Evolutionary conservation across 345 rosid species (phyloP).

Genomic region (Physaria fendleri): DNA sequence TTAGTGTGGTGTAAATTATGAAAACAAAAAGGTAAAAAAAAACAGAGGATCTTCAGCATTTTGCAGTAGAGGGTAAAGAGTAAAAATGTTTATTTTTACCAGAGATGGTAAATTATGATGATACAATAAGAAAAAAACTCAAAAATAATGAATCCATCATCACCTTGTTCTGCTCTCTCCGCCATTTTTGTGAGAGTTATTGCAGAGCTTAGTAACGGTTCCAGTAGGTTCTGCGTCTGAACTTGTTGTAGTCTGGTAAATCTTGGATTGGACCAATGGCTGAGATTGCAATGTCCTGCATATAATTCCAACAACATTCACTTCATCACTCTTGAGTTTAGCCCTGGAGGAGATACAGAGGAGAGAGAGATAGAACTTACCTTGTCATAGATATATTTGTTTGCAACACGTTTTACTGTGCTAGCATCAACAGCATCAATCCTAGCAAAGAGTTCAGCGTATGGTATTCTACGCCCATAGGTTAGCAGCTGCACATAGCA

Average conservation of each 20-base stretch:
- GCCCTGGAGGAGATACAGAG: background rate
- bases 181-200: slow-evolving; percentile 5
- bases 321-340: background rate
- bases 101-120: slow-evolving; percentile 18
- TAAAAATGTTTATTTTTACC: slow-evolving; percentile 21
- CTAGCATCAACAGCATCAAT: slow-evolving; percentile 89
- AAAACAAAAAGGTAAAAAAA: background rate
- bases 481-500: slow-evolving; percentile 66
- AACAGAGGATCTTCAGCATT: slow-evolving; percentile 23
- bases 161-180: slow-evolving; percentile 13
- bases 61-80: slow-evolving; percentile 15
- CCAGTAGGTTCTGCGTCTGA: slow-evolving; percentile 98
- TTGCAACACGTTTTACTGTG: slow-evolving; percentile 86
- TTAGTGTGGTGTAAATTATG: slow-evolving; percentile 2
- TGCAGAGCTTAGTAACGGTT: slow-evolving; percentile 58
- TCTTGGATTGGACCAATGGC: slow-evolving; percentile 93
- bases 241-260: slow-evolving; percentile 92
- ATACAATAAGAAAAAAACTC: slow-evolving; percentile 11
- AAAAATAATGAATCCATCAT: slow-evolving; percentile 25
- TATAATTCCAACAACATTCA: background rate
- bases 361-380: slow-evolving; percentile 30
- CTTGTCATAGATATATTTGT: slow-evolving; percentile 78
- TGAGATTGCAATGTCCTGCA: slow-evolving; percentile 89
- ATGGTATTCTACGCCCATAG: slow-evolving; percentile 90
- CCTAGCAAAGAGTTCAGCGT: slow-evolving; percentile 80